Evolutionary conservation across 169 alveolate genomes (phyloP).

Genomic region (Eimeria maxima): DNA sequence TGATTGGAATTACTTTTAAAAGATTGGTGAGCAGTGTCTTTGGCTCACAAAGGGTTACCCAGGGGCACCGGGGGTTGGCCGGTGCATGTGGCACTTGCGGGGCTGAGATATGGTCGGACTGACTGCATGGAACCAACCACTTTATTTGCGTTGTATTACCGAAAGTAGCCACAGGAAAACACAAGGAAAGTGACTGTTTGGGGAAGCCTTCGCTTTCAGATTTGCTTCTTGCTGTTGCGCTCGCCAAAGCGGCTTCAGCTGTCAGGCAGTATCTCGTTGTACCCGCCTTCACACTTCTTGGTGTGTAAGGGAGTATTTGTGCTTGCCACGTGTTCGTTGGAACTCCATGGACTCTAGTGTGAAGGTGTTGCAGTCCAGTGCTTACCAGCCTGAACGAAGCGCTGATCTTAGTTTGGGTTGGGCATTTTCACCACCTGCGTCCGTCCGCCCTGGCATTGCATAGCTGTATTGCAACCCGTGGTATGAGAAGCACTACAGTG

Average conservation of each 20-base stretch:
- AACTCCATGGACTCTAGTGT: not conserved
- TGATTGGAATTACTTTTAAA: not conserved
- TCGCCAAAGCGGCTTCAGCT: not conserved
- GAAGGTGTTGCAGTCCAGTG: not conserved
- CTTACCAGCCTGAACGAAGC: not conserved
- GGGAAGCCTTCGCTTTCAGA: not conserved
- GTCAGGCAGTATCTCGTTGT: slow-evolving; percentile 19
- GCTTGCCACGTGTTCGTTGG: not conserved
- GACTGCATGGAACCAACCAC: not conserved
- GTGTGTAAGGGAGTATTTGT: not conserved
- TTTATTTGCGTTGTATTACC: slow-evolving; percentile 11
- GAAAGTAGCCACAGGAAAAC: not conserved
- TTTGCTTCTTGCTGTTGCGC: not conserved
- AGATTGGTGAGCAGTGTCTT: not conserved
- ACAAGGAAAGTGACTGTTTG: not conserved
- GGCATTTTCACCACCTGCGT: not conserved
- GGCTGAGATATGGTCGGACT: slow-evolving; percentile 32
- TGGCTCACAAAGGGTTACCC: not conserved
- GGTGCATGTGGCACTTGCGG: slow-evolving; percentile 77
- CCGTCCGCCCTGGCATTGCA: not conserved
- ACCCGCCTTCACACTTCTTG: not conserved
- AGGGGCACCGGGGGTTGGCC: not conserved
- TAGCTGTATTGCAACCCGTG: not conserved
- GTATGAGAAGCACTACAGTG: slow-evolving; percentile 28
- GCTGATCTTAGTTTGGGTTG: not conserved